phyloP scores from a whole-genome alignment of 352 stramenopile genomes.

The Globisporangium sylvaticum region DNA sequence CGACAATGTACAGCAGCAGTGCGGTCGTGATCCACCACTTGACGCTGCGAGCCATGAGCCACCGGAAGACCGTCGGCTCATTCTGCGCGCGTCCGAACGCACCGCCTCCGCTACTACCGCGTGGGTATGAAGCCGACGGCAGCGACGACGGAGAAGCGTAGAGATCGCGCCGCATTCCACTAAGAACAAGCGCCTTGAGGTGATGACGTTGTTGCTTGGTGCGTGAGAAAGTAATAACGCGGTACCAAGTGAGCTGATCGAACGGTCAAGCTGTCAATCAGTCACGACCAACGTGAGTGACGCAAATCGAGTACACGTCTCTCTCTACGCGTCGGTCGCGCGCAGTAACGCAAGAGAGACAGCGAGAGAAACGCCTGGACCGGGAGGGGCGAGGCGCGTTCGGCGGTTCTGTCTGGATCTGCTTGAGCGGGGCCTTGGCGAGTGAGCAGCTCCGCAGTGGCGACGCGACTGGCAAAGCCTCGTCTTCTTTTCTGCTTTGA shows the following conservation, averaged over 20 bases:
- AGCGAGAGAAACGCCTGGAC: neutral
- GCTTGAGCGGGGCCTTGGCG: neutral
- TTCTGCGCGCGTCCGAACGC: constrained; percentile 1
- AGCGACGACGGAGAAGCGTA: neutral
- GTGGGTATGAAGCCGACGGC: neutral
- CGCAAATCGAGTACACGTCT: neutral
- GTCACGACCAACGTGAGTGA: neutral
- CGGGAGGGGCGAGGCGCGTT: neutral
- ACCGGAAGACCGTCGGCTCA: constrained; percentile 8
- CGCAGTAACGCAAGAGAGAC: neutral
- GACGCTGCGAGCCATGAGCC: constrained; percentile 12
- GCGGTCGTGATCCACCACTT: constrained; percentile 6
- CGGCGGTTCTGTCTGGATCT: neutral
- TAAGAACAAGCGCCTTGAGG: neutral
- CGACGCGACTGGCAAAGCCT: neutral
- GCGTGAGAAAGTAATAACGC: neutral
- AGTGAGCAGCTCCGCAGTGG: neutral
- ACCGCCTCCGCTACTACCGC: neutral
- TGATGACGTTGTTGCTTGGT: neutral
- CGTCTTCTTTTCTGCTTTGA: neutral
- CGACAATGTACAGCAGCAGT: constrained; percentile 12
- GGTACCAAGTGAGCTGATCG: neutral
- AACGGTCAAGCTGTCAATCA: neutral
- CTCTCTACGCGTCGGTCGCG: neutral
- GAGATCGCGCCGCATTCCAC: neutral